Conservation (phyloP, 139 green algal species). For the Axilococcus clingmanii region DNA sequence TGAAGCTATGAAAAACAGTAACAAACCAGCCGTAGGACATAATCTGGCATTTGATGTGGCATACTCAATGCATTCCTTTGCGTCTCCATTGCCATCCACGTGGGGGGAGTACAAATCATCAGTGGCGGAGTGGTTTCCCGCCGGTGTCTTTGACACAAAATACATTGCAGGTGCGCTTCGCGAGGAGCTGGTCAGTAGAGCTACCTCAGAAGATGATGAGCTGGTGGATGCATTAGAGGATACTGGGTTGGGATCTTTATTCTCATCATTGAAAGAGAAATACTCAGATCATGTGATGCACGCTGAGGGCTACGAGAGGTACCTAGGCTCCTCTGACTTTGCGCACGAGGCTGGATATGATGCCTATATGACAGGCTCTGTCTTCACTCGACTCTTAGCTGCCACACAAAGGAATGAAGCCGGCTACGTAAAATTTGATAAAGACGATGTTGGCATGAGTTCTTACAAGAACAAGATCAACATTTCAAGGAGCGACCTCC, state of each 20-base stretch:
- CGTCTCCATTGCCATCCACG: conserved; percentile 26
- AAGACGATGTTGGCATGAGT: background rate
- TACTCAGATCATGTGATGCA: conserved; percentile 15
- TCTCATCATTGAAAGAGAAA: background rate
- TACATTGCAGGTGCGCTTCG: conserved; percentile 29
- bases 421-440: background rate
- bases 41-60: conserved; percentile 56
- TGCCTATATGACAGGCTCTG: conserved; percentile 63
- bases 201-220: conserved; percentile 4
- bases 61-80: conserved; percentile 48
- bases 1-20: conserved; percentile 37
- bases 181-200: conserved; percentile 17
- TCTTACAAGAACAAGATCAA: too few relatives aligned
- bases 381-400: conserved; percentile 19
- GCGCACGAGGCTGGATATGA: conserved; percentile 73
- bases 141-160: conserved; percentile 64
- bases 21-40: conserved; percentile 48
- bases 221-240: conserved; percentile 1
- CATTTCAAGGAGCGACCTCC: too few relatives aligned
- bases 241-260: background rate
- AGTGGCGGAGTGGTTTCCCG: conserved; percentile 47
- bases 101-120: conserved; percentile 51
- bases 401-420: background rate
- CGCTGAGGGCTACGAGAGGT: conserved; percentile 21
- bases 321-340: conserved; percentile 4